phyloP scores from a whole-genome alignment of 768 basidiomycete species.

The Mycena rosella region DNA sequence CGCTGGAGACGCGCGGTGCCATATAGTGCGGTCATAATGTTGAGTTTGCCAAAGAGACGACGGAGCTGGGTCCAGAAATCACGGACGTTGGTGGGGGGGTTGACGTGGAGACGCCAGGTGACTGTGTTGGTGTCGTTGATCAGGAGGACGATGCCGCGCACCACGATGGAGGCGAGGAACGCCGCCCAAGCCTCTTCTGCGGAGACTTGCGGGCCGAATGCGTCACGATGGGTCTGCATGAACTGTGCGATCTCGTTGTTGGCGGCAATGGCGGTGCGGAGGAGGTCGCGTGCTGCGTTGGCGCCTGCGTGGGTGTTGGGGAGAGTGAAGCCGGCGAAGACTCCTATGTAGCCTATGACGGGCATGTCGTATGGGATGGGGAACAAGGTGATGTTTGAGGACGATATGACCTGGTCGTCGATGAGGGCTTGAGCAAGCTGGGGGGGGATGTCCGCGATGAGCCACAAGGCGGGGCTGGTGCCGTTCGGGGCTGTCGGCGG shows the following conservation, averaged over 20 bases:
- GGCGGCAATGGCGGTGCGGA: not conserved
- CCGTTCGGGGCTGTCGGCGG: not conserved
- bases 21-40: not conserved
- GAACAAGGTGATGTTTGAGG: not conserved
- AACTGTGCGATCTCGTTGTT: not conserved
- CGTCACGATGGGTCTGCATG: conserved; percentile 4
- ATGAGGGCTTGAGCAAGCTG: not conserved
- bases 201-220: conserved; percentile 1
- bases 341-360: not conserved
- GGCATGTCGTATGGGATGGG: not conserved
- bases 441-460: not conserved
- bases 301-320: not conserved
- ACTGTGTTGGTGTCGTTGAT: not conserved
- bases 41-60: not conserved
- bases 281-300: not conserved
- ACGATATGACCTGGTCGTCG: not conserved
- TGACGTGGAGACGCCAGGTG: conserved; percentile 2
- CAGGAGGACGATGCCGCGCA: not conserved
- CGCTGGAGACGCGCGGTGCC: not conserved
- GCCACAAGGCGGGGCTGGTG: conserved; percentile 5
- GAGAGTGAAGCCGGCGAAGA: conserved; percentile 1
- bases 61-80: not conserved
- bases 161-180: not conserved
- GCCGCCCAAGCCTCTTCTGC: not conserved
- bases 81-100: not conserved